These are phyloP conservation scores for Hypoxylon sp. DNA, from an alignment of 2,329 filamentous ascomycete species.

Conservation along the genomic window DNA sequence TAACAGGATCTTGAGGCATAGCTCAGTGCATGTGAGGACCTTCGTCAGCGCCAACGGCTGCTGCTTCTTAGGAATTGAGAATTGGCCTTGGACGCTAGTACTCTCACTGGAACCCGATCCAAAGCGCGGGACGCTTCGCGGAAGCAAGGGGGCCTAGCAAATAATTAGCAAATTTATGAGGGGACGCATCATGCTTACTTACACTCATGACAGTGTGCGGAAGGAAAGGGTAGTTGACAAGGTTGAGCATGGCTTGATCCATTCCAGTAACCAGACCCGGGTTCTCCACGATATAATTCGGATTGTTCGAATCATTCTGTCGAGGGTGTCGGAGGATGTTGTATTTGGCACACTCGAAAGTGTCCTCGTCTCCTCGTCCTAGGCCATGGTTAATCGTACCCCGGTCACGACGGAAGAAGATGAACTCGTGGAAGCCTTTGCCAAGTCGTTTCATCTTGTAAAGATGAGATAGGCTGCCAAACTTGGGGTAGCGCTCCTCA, in stretches of 20 bases:
- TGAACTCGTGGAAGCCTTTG: not conserved
- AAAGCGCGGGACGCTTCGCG: not conserved
- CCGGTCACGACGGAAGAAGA: constrained; percentile 33
- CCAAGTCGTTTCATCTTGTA: not conserved
- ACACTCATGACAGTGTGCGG: constrained; percentile 35
- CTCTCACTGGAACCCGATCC: not conserved
- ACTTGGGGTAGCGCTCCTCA: not conserved
- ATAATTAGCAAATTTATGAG: constrained; percentile 10
- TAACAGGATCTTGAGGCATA: constrained; percentile 36
- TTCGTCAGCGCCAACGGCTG: constrained; percentile 36
- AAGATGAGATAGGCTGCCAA: constrained; percentile 21
- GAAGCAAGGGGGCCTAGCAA: constrained; percentile 32
- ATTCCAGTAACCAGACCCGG: constrained; percentile 4
- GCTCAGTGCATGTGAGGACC: constrained; percentile 41
- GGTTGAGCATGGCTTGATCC: constrained; percentile 18
- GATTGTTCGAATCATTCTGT: constrained; percentile 25
- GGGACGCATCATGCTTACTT: constrained; percentile 5
- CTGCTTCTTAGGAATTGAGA: constrained; percentile 5
- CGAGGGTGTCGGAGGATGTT: constrained; percentile 42
- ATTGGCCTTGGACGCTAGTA: constrained; percentile 7
- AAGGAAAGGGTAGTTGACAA: constrained; percentile 36
- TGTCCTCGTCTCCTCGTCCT: constrained; percentile 6
- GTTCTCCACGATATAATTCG: constrained; percentile 1
- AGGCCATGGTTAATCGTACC: constrained; percentile 25
- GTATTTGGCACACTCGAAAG: constrained; percentile 45